Evolutionary conservation across 2,329 filamentous ascomycete genomes (phyloP), one percentile per base, ranked within the genome.

Genomic region (Aspergillus ochraceus): DNA sequence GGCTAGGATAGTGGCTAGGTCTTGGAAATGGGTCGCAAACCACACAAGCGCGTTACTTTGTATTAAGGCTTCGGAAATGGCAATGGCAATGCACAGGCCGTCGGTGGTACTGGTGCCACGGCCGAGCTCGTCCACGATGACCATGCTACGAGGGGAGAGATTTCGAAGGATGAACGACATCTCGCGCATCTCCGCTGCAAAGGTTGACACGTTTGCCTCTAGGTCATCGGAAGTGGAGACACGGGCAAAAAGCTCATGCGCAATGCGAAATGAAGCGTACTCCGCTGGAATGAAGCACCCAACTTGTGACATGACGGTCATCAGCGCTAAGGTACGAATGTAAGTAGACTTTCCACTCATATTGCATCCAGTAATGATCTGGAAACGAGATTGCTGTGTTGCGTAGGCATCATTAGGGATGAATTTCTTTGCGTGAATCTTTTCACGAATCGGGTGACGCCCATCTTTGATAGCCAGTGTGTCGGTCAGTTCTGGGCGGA

Each of bases 321-420:
- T 86, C 32, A 99, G 79, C 0, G 94, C 91, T 24, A 96, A 82
- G 1, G 90, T 89, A 53, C 92, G 87, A 63, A 98, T 97, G 70
- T 97, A 98, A 0, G 93, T 99, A 64, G 90, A 96, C 74, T 98
- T 99, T 0, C 93, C 95, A 67, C 92, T 96, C 95, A 99, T 99
- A 68, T 99, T 99, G 73, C 91, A 96, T 3, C 95, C 94, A 0
- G 94, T 98, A 63, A 99, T 88, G 62, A 98, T 90, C 65, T 98
- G 93, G 69, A 97, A 96, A 1, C 93, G 87, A 39, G 88, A 87
- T 61, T 94, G 88, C 36, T 89, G 84, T 0, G 88, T 90, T 2
- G 91, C 89, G 68, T 93, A 98, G 29, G 93, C 90, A 69, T 98
- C 93, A 64, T 98, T 98, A 0, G 95, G 90, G 3, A 98, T 81